These are phyloP conservation scores for Rhodotorula sp. DNA, from an alignment of 1,284 basidiomycete genomes.

Conservation along the genomic window DNA sequence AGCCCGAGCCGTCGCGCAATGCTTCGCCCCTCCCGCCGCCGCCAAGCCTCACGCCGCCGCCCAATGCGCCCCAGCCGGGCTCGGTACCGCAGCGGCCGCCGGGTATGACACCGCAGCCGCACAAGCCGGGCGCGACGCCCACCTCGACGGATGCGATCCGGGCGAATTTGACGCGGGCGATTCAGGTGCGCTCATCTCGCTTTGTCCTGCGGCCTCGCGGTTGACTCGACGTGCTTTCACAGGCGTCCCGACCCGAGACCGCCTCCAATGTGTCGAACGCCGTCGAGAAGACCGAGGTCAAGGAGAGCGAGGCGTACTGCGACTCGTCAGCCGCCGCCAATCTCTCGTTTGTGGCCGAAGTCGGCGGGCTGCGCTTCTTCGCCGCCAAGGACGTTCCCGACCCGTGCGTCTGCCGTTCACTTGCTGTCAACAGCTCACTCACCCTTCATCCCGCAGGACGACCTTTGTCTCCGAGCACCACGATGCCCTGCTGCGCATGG, in stretches of 20 bases:
- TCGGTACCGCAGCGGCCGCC: neutral
- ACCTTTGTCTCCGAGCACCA: constrained; percentile 47
- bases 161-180: constrained; percentile 32
- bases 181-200: constrained; percentile 25
- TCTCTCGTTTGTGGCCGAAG: constrained; percentile 50
- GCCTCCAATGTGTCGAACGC: constrained; percentile 49
- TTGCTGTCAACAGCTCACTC: neutral
- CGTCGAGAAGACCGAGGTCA: constrained; percentile 49
- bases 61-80: neutral
- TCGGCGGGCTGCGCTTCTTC: constrained; percentile 52
- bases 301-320: constrained; percentile 52
- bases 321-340: constrained; percentile 49
- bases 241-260: constrained; percentile 51
- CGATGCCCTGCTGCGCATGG: constrained; percentile 49
- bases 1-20: neutral
- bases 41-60: constrained; percentile 14
- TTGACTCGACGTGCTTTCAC: constrained; percentile 6
- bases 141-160: constrained; percentile 35
- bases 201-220: neutral
- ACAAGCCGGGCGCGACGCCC: constrained; percentile 13
- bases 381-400: constrained; percentile 44
- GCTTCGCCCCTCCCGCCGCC: constrained; percentile 11
- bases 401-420: neutral
- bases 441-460: constrained; percentile 33
- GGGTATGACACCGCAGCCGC: neutral